These are phyloP conservation scores for Gliomastix tumulicola DNA, from an alignment of 2,329 filamentous ascomycete species.

Conservation along the genomic window DNA sequence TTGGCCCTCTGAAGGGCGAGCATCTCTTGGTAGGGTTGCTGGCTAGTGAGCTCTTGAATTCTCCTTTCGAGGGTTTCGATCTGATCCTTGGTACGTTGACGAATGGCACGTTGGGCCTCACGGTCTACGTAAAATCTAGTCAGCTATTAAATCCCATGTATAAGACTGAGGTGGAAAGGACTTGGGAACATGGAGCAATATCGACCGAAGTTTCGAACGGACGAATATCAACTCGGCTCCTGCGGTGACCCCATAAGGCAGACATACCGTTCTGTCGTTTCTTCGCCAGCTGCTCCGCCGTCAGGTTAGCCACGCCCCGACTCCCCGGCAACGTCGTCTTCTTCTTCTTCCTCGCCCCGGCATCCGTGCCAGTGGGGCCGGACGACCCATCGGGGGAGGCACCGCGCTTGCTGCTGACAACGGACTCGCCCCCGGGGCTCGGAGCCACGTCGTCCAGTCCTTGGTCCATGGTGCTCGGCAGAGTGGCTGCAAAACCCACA, in stretches of 20 bases:
- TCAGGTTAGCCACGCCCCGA: conserved; percentile 55
- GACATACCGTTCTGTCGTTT: conserved; percentile 51
- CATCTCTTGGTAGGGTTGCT: conserved; percentile 78
- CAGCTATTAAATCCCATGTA: neutral
- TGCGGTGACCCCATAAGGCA: no score
- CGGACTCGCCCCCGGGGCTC: conserved; percentile 5
- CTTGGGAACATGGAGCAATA: no score
- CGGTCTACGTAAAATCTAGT: conserved; percentile 49
- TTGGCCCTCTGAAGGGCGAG: conserved; percentile 70
- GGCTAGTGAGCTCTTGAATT: conserved; percentile 69
- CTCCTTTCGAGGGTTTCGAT: conserved; percentile 68
- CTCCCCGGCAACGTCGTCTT: conserved; percentile 36
- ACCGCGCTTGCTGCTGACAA: conserved; percentile 4
- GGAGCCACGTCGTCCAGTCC: conserved; percentile 3
- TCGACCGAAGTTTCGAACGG: no score
- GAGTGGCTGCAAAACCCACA: no score
- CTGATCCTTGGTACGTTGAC: conserved; percentile 73
- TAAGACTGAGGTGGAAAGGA: no score
- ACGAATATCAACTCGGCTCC: no score
- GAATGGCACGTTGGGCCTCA: conserved; percentile 78
- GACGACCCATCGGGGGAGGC: neutral
- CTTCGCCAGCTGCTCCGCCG: conserved; percentile 68
- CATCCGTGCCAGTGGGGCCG: conserved; percentile 4
- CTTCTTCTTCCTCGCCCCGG: conserved; percentile 27
- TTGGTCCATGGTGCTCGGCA: conserved; percentile 4